These are phyloP conservation scores for Lichtheimia corymbifera DNA, from an alignment of 371 early-diverging fungal genomes.

Conservation along the genomic window DNA sequence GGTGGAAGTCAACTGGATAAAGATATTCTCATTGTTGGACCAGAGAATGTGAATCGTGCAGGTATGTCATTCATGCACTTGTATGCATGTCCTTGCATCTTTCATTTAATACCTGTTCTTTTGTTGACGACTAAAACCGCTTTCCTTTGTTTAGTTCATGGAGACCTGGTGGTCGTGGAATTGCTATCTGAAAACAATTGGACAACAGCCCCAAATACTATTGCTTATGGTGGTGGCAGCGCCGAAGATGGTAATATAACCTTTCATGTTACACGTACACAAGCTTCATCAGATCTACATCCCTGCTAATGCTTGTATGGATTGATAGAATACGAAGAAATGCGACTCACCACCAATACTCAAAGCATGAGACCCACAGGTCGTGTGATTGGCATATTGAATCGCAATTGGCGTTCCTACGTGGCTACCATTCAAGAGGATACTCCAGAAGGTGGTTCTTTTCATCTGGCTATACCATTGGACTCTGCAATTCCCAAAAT, in stretches of 20 bases:
- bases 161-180: slow-evolving; percentile 83
- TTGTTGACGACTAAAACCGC: not conserved
- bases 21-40: slow-evolving; percentile 67
- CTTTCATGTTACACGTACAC: too few relatives aligned
- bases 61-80: slow-evolving; percentile 27
- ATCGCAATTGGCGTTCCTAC: slow-evolving; percentile 88
- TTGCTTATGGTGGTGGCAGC: slow-evolving; percentile 49
- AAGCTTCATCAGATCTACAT: not conserved
- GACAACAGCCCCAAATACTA: slow-evolving; percentile 54
- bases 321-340: slow-evolving; percentile 15
- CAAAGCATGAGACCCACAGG: slow-evolving; percentile 51
- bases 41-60: slow-evolving; percentile 78
- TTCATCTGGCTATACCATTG: slow-evolving; percentile 80
- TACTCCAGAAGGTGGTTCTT: slow-evolving; percentile 51
- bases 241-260: slow-evolving; percentile 38
- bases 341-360: slow-evolving; percentile 5
- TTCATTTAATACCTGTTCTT: not conserved
- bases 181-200: slow-evolving; percentile 67
- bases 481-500: slow-evolving; percentile 88
- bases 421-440: slow-evolving; percentile 86
- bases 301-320: not conserved
- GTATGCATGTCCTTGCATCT: not conserved
- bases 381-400: slow-evolving; percentile 79
- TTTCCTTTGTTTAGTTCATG: slow-evolving; percentile 55
- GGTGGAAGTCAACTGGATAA: slow-evolving; percentile 45